phyloP scores from a whole-genome alignment of 768 basidiomycete genomes.

The Amanita pseudoporphyria region DNA sequence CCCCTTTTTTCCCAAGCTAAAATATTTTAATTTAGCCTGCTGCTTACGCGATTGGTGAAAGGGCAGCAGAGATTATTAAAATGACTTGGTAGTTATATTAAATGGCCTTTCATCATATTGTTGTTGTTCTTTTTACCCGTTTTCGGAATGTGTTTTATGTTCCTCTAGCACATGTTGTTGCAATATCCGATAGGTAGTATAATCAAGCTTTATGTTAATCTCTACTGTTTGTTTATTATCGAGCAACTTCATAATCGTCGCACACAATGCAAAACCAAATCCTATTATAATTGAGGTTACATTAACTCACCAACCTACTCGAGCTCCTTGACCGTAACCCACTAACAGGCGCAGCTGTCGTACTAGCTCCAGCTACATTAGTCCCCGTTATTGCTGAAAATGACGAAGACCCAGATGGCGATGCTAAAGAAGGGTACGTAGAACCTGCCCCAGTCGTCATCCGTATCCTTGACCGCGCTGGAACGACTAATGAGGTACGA shows the following conservation, averaged over 20 bases:
- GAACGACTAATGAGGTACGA: slow-evolving; percentile 22
- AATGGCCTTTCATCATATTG: too few species aligned
- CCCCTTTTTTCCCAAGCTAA: background rate
- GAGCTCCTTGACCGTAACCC: slow-evolving; percentile 3
- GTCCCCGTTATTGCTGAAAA: background rate
- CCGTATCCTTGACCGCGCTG: slow-evolving; percentile 19
- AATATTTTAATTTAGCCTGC: slow-evolving; percentile 8
- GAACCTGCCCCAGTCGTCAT: slow-evolving; percentile 21
- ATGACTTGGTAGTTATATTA: background rate
- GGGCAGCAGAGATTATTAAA: slow-evolving; percentile 14
- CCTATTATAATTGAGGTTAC: too few species aligned
- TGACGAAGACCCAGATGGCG: slow-evolving; percentile 10
- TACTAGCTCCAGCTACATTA: background rate
- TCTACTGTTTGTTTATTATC: too few species aligned
- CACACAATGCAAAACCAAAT: too few species aligned
- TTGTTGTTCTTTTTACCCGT: background rate
- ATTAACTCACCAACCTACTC: background rate
- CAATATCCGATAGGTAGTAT: too few species aligned
- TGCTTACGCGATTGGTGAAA: slow-evolving; percentile 19
- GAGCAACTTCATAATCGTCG: too few species aligned
- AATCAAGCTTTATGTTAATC: too few species aligned
- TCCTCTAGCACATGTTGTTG: too few species aligned
- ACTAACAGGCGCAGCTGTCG: background rate
- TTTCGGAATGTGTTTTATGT: background rate
- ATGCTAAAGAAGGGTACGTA: slow-evolving; percentile 1